Conservation (phyloP, 2,329 filamentous ascomycete species). For the Thielaviopsis cerberus region DNA sequence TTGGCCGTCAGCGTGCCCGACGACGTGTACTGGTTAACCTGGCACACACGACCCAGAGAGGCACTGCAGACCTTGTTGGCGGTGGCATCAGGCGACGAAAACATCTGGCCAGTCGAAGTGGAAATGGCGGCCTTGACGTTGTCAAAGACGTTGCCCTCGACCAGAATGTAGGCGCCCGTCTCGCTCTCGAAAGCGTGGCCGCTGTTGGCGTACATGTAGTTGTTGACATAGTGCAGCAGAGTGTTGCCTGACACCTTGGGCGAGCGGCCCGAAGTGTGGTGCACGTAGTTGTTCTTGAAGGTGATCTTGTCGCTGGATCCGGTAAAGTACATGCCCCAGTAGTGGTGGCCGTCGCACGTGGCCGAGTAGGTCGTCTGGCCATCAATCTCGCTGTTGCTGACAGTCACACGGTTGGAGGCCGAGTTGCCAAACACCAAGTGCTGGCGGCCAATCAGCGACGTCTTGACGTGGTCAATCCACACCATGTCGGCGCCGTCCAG, state of each 20-base stretch:
- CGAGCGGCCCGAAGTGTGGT: conserved; percentile 36
- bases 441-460: conserved; percentile 39
- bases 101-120: conserved; percentile 18
- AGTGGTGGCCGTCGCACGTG: conserved; percentile 39
- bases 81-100: conserved; percentile 17
- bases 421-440: conserved; percentile 39
- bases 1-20: conserved; percentile 22
- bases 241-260: conserved; percentile 40
- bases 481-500: conserved; percentile 27
- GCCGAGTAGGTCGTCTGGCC: conserved; percentile 35
- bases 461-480: conserved; percentile 37
- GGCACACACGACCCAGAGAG: conserved; percentile 30
- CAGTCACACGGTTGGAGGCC: conserved; percentile 35
- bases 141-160: conserved; percentile 40
- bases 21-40: conserved; percentile 29
- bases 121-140: conserved; percentile 31
- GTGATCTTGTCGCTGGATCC: conserved; percentile 39
- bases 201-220: conserved; percentile 37
- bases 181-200: conserved; percentile 40
- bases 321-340: conserved; percentile 40
- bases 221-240: conserved; percentile 41
- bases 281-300: conserved; percentile 41
- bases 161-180: conserved; percentile 26
- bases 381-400: conserved; percentile 42
- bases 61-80: conserved; percentile 24